Percentiles rank a stretch among this genome's conserved stretches.
phyloP scores from a whole-genome alignment of 2,329 filamentous ascomycete species.

The Calonectria henricotiae region DNA sequence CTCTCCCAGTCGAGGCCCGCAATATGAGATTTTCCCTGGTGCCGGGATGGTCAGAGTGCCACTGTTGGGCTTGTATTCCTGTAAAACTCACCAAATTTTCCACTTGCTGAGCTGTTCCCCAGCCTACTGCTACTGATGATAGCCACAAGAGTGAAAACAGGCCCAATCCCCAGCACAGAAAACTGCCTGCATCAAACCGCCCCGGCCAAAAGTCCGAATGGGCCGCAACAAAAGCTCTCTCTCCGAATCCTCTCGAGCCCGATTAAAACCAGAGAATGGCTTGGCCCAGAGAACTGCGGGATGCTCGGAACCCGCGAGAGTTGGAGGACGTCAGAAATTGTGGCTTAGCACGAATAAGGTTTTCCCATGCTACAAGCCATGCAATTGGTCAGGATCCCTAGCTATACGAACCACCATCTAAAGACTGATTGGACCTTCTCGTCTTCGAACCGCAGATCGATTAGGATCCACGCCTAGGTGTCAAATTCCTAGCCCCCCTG shows the following conservation, averaged over 20 bases:
- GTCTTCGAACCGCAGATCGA: background rate
- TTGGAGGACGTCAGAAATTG: background rate
- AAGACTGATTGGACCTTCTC: background rate
- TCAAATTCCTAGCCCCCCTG: background rate
- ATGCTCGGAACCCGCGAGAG: conserved; percentile 14
- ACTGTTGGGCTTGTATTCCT: background rate
- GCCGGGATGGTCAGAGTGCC: background rate
- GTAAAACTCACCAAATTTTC: background rate
- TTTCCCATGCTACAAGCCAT: background rate
- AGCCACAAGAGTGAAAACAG: background rate
- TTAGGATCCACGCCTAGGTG: background rate
- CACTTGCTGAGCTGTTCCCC: background rate
- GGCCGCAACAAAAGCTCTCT: background rate
- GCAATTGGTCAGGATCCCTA: background rate
- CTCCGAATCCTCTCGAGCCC: background rate
- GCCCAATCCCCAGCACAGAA: background rate
- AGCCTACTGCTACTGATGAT: background rate
- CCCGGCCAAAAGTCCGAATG: background rate
- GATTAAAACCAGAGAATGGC: background rate
- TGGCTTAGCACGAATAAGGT: conserved; percentile 12
- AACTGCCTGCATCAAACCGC: background rate
- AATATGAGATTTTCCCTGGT: background rate
- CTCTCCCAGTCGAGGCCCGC: background rate
- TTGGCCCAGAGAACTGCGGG: background rate
- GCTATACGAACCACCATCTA: conserved; percentile 2